Evolutionary conservation across 176 grass and related monocot genomes (phyloP).

Genomic region (Bothriochloa decipiens): DNA sequence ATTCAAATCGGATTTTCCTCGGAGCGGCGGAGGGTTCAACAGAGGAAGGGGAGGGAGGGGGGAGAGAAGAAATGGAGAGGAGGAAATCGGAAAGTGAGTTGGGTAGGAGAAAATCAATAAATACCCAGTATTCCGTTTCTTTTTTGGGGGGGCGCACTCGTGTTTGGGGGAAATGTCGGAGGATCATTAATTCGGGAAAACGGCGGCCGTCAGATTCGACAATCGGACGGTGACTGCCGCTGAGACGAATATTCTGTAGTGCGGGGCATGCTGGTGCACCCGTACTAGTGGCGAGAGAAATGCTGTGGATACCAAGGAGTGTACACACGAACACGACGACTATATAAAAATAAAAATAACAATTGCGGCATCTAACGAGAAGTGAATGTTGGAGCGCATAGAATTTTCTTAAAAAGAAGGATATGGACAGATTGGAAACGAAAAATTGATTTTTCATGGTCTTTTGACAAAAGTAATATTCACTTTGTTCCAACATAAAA

Average conservation of each 20-base stretch:
- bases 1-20: neutral
- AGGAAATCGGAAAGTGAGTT: constrained; percentile 23
- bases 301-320: neutral
- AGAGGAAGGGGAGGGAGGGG: neutral
- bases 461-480: neutral
- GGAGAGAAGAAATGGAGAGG: neutral
- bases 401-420: neutral
- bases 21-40: constrained; percentile 8
- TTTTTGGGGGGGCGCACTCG: neutral
- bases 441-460: neutral
- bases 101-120: constrained; percentile 37
- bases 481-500: neutral
- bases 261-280: neutral
- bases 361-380: neutral
- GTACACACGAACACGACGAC: neutral
- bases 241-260: constrained; percentile 7
- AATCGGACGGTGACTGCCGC: neutral
- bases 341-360: no score
- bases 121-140: neutral
- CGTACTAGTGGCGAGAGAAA: constrained; percentile 8
- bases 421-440: neutral
- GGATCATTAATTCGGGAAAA: neutral
- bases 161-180: constrained; percentile 11
- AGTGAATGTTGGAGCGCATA: neutral
- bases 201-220: neutral